Conservation (phyloP, 495 filamentous ascomycete species). For the Bacidia gigantensis region DNA sequence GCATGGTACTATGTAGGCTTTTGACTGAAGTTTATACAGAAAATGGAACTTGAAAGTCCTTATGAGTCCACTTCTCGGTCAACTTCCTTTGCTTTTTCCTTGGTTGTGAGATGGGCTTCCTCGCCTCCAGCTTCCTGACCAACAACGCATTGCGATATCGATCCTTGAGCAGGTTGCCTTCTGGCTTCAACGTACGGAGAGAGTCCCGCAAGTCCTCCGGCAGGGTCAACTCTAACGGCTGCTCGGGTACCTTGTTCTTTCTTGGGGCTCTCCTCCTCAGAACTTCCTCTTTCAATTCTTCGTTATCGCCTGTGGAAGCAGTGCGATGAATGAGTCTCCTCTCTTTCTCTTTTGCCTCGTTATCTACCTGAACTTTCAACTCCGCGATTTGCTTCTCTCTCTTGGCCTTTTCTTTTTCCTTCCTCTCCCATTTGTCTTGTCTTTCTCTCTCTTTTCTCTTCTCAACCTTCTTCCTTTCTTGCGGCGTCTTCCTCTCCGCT, state of each 20-base stretch:
- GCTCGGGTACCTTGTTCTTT: constrained; percentile 56
- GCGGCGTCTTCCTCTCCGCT: constrained; percentile 68
- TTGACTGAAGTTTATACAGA: too few species aligned
- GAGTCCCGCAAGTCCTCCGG: constrained; percentile 92
- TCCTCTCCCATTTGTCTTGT: constrained; percentile 51
- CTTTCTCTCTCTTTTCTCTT: constrained; percentile 77
- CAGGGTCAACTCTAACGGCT: constrained; percentile 73
- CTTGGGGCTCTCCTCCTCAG: constrained; percentile 66
- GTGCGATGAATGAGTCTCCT: constrained; percentile 8
- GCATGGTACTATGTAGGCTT: too few species aligned
- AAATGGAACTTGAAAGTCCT: constrained; percentile 62
- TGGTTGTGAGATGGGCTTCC: constrained; percentile 59
- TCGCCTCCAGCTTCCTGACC: constrained; percentile 72
- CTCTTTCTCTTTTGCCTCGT: constrained; percentile 44
- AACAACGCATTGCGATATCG: constrained; percentile 80
- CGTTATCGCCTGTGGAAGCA: constrained; percentile 41
- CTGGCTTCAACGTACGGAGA: constrained; percentile 74
- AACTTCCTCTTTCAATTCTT: constrained; percentile 37
- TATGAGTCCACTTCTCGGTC: constrained; percentile 94
- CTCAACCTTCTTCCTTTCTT: constrained; percentile 75
- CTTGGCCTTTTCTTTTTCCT: constrained; percentile 52
- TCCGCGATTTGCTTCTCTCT: constrained; percentile 52
- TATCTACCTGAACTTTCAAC: constrained; percentile 54
- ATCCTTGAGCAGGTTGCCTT: constrained; percentile 85
- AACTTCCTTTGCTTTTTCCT: constrained; percentile 64